A percentile compares a stretch with the other conserved stretches of the same genome.
Evolutionary conservation across 2,329 filamentous ascomycete genomes (phyloP).

Genomic region (Orbilia quercus): DNA sequence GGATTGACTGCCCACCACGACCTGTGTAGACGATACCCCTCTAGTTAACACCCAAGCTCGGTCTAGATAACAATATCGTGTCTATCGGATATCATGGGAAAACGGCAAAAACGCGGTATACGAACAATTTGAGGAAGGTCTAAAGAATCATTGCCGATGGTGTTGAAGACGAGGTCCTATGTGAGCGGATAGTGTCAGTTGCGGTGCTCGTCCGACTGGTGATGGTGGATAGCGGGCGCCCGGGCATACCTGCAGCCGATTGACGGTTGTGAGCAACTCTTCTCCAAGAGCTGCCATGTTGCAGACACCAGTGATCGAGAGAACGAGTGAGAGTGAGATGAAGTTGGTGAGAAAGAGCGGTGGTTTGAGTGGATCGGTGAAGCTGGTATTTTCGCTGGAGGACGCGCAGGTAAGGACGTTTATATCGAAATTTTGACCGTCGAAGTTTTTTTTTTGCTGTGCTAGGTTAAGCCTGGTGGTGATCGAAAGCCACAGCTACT

Average conservation of each 20-base stretch:
- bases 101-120: slow-evolving; percentile 59
- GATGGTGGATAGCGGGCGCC: slow-evolving; percentile 26
- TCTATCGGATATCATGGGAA: slow-evolving; percentile 9
- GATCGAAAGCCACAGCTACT: slow-evolving; percentile 19
- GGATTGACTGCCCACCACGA: slow-evolving; percentile 97
- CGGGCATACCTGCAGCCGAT: slow-evolving; percentile 81
- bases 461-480: slow-evolving; percentile 10
- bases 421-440: slow-evolving; percentile 19
- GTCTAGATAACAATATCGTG: slow-evolving; percentile 2
- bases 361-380: slow-evolving; percentile 8
- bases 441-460: slow-evolving; percentile 30
- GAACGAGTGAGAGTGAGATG: slow-evolving; percentile 32
- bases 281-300: slow-evolving; percentile 93
- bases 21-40: slow-evolving; percentile 68
- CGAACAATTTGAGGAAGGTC: slow-evolving; percentile 97
- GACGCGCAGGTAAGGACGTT: slow-evolving; percentile 31
- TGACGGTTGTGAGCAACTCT: slow-evolving; percentile 93
- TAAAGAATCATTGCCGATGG: slow-evolving; percentile 97
- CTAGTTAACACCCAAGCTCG: slow-evolving; percentile 44
- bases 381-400: neutral
- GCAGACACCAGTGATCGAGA: slow-evolving; percentile 59
- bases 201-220: slow-evolving; percentile 39
- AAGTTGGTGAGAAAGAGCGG: slow-evolving; percentile 2
- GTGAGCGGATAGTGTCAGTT: slow-evolving; percentile 30
- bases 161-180: slow-evolving; percentile 82